Evolutionary conservation across 2,329 filamentous ascomycete species (phyloP).

Genomic region (Lomentospora prolificans): DNA sequence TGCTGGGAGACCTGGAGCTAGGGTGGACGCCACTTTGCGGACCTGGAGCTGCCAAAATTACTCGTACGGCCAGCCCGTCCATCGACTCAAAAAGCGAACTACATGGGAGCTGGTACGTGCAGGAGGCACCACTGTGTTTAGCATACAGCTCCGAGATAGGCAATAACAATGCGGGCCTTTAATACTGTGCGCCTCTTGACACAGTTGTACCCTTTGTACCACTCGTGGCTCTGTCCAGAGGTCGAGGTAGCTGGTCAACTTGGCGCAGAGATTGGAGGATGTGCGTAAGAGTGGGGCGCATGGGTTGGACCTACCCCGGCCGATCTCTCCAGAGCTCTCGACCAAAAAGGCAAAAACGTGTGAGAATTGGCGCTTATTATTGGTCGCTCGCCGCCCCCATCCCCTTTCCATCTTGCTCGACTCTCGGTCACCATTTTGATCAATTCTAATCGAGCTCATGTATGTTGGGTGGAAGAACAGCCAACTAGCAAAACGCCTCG

Average conservation of each 20-base stretch:
- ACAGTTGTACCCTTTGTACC: neutral
- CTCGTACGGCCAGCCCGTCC: neutral
- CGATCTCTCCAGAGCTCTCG: neutral
- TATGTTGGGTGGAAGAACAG: neutral
- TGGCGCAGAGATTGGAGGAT: neutral
- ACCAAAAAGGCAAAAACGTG: slow-evolving; percentile 8
- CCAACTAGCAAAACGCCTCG: neutral
- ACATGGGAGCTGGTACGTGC: neutral
- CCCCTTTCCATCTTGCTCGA: neutral
- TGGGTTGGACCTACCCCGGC: neutral
- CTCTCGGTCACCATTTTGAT: slow-evolving; percentile 8
- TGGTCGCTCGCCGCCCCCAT: neutral
- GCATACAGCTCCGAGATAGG: neutral
- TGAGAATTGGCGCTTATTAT: neutral
- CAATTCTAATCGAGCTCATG: neutral
- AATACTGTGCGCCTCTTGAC: neutral
- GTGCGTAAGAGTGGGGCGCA: neutral
- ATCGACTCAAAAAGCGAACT: neutral
- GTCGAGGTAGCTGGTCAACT: neutral
- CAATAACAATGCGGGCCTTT: neutral
- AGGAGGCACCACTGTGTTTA: no score
- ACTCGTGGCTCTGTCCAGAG: neutral
- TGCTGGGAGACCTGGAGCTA: neutral
- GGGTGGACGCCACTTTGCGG: neutral
- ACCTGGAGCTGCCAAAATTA: neutral